These are phyloP conservation scores for Penicillium canescens DNA, from an alignment of 495 filamentous ascomycete genomes.

Conservation along the genomic window DNA sequence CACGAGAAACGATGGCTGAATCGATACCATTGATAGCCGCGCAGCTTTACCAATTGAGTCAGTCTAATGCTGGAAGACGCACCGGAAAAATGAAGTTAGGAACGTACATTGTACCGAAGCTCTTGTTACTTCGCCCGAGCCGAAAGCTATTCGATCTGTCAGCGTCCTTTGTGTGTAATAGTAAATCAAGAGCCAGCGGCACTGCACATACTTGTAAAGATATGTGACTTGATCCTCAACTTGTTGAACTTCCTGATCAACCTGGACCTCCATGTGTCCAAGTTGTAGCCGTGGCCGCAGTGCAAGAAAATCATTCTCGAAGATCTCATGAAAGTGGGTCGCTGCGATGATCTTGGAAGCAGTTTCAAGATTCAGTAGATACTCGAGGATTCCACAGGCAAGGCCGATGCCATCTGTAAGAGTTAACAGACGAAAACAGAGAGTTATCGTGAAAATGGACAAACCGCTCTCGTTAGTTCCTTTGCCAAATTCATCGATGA, in stretches of 20 bases:
- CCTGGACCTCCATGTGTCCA: conserved; percentile 84
- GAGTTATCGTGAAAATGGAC: not conserved
- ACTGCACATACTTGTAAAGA: conserved; percentile 67
- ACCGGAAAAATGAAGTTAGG: not conserved
- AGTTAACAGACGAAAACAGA: not conserved
- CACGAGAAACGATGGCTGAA: conserved; percentile 67
- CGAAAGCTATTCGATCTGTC: conserved; percentile 42
- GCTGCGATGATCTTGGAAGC: conserved; percentile 81
- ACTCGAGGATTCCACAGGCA: conserved; percentile 76
- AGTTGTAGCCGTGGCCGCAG: conserved; percentile 61
- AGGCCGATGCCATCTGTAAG: conserved; percentile 76
- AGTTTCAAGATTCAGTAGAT: conserved; percentile 63
- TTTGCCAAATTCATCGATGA: conserved; percentile 97
- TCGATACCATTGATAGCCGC: conserved; percentile 84
- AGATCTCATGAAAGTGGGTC: conserved; percentile 95
- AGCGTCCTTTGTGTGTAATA: conserved; percentile 1
- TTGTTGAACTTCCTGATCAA: conserved; percentile 59
- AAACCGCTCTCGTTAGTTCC: conserved; percentile 73
- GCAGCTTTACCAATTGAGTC: conserved; percentile 49
- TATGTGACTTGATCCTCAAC: conserved; percentile 81
- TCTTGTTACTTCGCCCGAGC: conserved; percentile 71
- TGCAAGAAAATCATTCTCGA: conserved; percentile 69
- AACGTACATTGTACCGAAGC: conserved; percentile 71
- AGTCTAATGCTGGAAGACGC: not conserved
- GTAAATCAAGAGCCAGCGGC: not conserved